phyloP scores from a whole-genome alignment of 2,329 filamentous ascomycete species.

The Magnaporthiopsis incrustans region DNA sequence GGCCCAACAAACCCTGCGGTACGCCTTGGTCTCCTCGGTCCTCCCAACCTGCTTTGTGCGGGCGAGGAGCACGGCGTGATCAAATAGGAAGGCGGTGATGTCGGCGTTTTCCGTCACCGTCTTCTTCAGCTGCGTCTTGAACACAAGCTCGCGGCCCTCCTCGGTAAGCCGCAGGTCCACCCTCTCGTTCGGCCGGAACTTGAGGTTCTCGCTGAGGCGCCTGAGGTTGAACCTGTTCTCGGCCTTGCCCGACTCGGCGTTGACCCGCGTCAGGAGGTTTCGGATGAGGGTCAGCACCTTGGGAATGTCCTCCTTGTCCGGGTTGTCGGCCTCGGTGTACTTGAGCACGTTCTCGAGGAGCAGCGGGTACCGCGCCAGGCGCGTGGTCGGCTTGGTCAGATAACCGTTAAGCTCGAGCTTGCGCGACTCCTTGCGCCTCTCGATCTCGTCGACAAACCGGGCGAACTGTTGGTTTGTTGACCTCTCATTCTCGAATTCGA shows the following conservation, averaged over 20 bases:
- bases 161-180: conserved; percentile 94
- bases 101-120: conserved; percentile 78
- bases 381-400: conserved; percentile 92
- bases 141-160: conserved; percentile 84
- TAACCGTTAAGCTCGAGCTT: conserved; percentile 98
- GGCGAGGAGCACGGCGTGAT: conserved; percentile 89
- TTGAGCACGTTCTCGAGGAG: conserved; percentile 88
- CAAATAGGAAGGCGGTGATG: conserved; percentile 91
- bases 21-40: conserved; percentile 88
- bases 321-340: conserved; percentile 79
- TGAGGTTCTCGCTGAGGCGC: conserved; percentile 83
- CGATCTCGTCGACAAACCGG: conserved; percentile 93
- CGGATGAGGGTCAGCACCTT: conserved; percentile 82
- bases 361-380: conserved; percentile 87
- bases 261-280: conserved; percentile 80
- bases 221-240: conserved; percentile 97
- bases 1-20: conserved; percentile 53
- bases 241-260: conserved; percentile 90
- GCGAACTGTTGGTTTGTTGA: conserved; percentile 76
- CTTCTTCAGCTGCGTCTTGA: conserved; percentile 93
- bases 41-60: conserved; percentile 89
- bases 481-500: conserved; percentile 95
- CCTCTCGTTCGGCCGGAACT: conserved; percentile 81
- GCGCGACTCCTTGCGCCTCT: conserved; percentile 88
- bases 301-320: conserved; percentile 86